Evolutionary conservation across 2,329 filamentous ascomycete genomes (phyloP).

Genomic region (Colletotrichum lentis): DNA sequence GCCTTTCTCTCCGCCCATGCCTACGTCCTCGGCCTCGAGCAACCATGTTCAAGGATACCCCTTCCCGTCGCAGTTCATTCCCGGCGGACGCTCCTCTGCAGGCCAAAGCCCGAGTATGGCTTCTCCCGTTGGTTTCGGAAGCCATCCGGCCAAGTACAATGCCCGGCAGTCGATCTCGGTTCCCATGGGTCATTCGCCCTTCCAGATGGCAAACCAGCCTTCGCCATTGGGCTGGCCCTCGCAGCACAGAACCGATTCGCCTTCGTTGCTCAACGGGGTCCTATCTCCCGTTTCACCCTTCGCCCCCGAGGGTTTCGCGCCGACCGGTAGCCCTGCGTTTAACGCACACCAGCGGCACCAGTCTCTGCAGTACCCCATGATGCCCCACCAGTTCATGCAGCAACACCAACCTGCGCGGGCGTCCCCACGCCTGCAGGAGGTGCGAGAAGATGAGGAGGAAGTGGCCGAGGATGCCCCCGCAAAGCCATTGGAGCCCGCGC

Average conservation of each 20-base stretch:
- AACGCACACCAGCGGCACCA: conserved; percentile 65
- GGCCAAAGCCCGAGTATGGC: conserved; percentile 72
- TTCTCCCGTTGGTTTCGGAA: conserved; percentile 76
- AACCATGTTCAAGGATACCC: conserved; percentile 67
- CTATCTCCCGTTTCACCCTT: conserved; percentile 73
- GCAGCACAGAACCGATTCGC: conserved; percentile 70
- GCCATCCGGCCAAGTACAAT: conserved; percentile 67
- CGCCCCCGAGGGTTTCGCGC: conserved; percentile 59
- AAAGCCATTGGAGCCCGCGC: conserved; percentile 61
- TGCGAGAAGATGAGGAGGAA: conserved; percentile 78
- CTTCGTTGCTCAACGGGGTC: conserved; percentile 65
- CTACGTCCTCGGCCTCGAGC: conserved; percentile 79
- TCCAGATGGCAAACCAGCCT: conserved; percentile 70
- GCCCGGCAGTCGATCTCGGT: conserved; percentile 77
- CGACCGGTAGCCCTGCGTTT: conserved; percentile 52
- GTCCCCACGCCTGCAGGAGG: conserved; percentile 72
- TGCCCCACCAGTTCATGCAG: conserved; percentile 64
- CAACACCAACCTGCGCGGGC: conserved; percentile 63
- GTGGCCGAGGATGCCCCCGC: conserved; percentile 59
- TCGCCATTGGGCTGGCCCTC: conserved; percentile 67
- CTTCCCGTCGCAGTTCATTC: conserved; percentile 67
- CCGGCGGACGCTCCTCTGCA: conserved; percentile 66
- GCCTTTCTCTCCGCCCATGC: conserved; percentile 84
- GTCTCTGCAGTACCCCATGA: conserved; percentile 65
- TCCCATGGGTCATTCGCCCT: conserved; percentile 69